These are phyloP conservation scores for Cutaneotrichosporon cutaneum DNA, from an alignment of 1,284 basidiomycete species.

Conservation along the genomic window DNA sequence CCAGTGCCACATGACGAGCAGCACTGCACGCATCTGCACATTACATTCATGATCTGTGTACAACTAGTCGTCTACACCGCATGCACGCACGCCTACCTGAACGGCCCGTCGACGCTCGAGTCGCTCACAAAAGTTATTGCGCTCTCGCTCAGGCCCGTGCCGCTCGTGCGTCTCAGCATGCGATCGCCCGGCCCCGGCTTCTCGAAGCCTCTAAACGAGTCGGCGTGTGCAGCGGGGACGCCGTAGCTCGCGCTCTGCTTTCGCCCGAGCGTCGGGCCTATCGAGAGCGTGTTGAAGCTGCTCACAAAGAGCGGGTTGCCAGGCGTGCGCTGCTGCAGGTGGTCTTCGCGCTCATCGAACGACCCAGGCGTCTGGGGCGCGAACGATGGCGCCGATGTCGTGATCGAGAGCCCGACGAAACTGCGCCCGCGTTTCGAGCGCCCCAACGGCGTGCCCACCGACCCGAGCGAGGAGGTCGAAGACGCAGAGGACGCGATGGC, in stretches of 20 bases:
- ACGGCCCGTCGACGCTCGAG: conserved; percentile 5
- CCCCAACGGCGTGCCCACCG: conserved; percentile 4
- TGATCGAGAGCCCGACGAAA: conserved; percentile 48
- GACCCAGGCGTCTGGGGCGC: neutral
- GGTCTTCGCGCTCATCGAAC: neutral
- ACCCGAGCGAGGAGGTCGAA: neutral
- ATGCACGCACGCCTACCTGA: neutral
- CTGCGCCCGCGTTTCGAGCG: conserved; percentile 28
- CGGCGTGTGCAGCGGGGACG: neutral
- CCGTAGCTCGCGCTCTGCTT: conserved; percentile 27
- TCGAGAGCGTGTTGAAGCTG: conserved; percentile 41
- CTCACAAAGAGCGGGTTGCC: conserved; percentile 48
- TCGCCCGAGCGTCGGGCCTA: conserved; percentile 46
- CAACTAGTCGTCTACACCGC: neutral
- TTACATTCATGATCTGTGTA: neutral
- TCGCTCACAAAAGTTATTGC: conserved; percentile 51
- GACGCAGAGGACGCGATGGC: conserved; percentile 3
- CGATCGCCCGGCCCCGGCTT: neutral
- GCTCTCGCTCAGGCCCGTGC: conserved; percentile 51
- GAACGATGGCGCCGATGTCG: conserved; percentile 20
- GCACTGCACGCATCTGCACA: too few species aligned
- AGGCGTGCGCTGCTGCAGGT: conserved; percentile 41
- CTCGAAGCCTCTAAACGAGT: conserved; percentile 16
- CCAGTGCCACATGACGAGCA: too few species aligned
- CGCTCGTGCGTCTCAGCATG: conserved; percentile 38